A percentile compares a stretch with the other conserved stretches of the same genome.
phyloP scores from a whole-genome alignment of 2,329 filamentous ascomycete species.

The Phoma sp. region DNA sequence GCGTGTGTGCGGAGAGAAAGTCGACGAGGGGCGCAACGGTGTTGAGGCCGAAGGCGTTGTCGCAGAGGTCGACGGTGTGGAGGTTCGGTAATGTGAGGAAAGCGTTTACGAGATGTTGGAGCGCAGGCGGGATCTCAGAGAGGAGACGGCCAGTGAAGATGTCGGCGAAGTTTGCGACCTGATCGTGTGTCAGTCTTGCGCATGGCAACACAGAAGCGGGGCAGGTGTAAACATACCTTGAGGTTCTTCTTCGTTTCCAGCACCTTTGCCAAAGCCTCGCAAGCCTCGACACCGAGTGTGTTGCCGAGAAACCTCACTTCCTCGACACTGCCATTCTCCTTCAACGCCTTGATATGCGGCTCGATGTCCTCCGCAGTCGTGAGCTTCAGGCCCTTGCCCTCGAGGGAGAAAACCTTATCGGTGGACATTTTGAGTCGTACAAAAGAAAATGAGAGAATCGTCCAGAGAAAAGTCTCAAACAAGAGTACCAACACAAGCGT shows the following conservation, averaged over 20 bases:
- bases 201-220: background rate
- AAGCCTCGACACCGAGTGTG: constrained; percentile 88
- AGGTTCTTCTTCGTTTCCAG: constrained; percentile 84
- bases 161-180: constrained; percentile 87
- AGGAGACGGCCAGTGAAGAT: constrained; percentile 96
- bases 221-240: constrained; percentile 58
- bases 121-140: constrained; percentile 89
- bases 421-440: constrained; percentile 48
- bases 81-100: constrained; percentile 86
- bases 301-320: constrained; percentile 89
- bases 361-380: constrained; percentile 87
- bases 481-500: background rate
- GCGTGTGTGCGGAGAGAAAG: constrained; percentile 86
- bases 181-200: constrained; percentile 40
- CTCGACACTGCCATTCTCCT: constrained; percentile 75
- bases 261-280: constrained; percentile 81
- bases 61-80: constrained; percentile 91
- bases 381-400: constrained; percentile 91
- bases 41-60: constrained; percentile 97
- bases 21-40: constrained; percentile 90
- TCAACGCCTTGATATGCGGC: constrained; percentile 77
- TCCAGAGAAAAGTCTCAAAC: background rate
- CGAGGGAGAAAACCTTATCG: constrained; percentile 81
- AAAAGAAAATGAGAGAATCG: constrained; percentile 3
- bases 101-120: constrained; percentile 83